phyloP scores from a whole-genome alignment of 2,329 filamentous ascomycete genomes.

The Talaromyces atroroseus region DNA sequence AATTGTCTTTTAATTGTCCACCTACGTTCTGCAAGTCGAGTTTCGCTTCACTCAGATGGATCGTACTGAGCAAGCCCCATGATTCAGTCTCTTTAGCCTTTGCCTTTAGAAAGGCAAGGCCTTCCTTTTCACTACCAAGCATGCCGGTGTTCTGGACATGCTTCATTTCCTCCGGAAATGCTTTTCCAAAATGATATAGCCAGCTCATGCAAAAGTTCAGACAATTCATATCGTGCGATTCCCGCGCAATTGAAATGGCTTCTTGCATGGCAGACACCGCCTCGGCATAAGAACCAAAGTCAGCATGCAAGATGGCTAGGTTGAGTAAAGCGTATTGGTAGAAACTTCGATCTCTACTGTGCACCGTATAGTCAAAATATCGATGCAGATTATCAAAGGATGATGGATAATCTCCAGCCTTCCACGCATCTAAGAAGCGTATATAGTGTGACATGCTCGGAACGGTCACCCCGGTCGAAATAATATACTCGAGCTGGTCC shows the following conservation, averaged over 20 bases:
- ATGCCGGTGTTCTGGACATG: conserved; percentile 66
- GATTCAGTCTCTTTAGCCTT: conserved; percentile 83
- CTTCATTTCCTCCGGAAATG: conserved; percentile 69
- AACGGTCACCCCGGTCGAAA: conserved; percentile 61
- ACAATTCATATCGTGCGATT: conserved; percentile 87
- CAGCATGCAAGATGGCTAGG: conserved; percentile 84
- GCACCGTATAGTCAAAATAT: conserved; percentile 96
- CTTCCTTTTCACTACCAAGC: conserved; percentile 73
- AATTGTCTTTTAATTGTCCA: conserved; percentile 21
- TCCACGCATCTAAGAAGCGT: conserved; percentile 86
- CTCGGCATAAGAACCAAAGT: conserved; percentile 87
- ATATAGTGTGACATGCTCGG: conserved; percentile 74
- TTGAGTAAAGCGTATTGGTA: conserved; percentile 96
- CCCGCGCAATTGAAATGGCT: conserved; percentile 86
- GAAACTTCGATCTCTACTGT: conserved; percentile 72
- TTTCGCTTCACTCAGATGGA: conserved; percentile 80
- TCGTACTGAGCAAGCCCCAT: conserved; percentile 78
- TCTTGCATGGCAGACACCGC: conserved; percentile 93
- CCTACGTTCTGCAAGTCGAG: conserved; percentile 68
- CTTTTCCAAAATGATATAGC: conserved; percentile 90
- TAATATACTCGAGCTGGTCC: conserved; percentile 62
- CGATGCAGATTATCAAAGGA: conserved; percentile 87
- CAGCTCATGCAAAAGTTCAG: conserved; percentile 94
- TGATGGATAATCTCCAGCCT: conserved; percentile 80
- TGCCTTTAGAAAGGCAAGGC: conserved; percentile 72